phyloP scores from a whole-genome alignment of 2,329 filamentous ascomycete species.

The Diaporthe batatas region DNA sequence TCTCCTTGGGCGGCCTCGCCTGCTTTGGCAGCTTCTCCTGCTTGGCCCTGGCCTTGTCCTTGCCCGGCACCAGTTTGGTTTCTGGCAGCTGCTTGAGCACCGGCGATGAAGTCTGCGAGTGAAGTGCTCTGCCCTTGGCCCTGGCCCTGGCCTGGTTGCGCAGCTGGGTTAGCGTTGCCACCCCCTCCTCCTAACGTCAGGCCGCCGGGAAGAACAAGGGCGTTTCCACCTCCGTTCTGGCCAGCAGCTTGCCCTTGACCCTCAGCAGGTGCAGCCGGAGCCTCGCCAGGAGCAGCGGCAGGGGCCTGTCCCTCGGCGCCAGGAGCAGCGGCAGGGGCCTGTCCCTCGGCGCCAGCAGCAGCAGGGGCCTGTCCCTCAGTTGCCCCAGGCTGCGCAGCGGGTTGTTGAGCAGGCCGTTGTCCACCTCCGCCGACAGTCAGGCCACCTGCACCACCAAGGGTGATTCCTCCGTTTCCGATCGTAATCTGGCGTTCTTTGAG shows the following conservation, averaged over 20 bases:
- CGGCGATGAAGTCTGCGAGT: constrained; percentile 27
- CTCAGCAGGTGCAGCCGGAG: constrained; percentile 15
- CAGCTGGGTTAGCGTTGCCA: constrained; percentile 21
- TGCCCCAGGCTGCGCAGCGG: constrained; percentile 16
- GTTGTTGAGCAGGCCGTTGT: constrained; percentile 18
- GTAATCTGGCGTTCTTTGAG: constrained; percentile 36
- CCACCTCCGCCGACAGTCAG: constrained; percentile 38
- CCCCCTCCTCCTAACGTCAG: constrained; percentile 33
- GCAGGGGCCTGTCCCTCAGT: constrained; percentile 12
- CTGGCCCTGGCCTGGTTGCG: constrained; percentile 15
- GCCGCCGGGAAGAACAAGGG: constrained; percentile 15
- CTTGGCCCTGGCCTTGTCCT: constrained; percentile 7
- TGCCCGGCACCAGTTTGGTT: constrained; percentile 35
- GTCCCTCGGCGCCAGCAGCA: constrained; percentile 20
- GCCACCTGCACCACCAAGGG: constrained; percentile 26
- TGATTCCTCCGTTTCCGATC: constrained; percentile 24
- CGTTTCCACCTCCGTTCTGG: constrained; percentile 5
- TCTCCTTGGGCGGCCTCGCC: no score
- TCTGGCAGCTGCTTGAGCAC: constrained; percentile 31
- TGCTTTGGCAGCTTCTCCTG: not conserved
- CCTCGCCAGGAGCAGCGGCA: constrained; percentile 21
- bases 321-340: constrained; percentile 13
- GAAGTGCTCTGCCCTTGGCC: constrained; percentile 20
- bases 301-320: constrained; percentile 18
- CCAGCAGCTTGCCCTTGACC: not conserved